Base-by-base conservation (phyloP, 768 basidiomycete genomes). In the Amanita polypyramis region DNA sequence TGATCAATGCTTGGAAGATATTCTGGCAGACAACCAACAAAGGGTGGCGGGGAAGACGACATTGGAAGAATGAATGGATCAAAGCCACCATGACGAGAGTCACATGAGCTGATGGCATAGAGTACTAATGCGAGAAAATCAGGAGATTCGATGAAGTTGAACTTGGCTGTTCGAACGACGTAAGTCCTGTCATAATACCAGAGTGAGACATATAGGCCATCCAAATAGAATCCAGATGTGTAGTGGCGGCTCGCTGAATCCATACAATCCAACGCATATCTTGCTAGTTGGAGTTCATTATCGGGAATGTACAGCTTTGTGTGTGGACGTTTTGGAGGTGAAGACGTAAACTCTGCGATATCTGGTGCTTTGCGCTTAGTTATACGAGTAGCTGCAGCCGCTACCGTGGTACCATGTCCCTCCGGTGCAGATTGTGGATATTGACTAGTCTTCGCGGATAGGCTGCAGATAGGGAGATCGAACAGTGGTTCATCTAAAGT, bases 181-280 rank as follows among this genome's bases (percentile, higher is more conserved):
- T 58, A 57, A 11, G 50, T 38, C 11, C 60, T 51, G 50, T 65
- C 62, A 34, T 51, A 59, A 45, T 63, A 65, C 56, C 57, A 60
- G 4, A 64, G 49, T 1, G 47, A 54, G 10, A 60, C 45, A 6
- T 8, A 41, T 1, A 42, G 52, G 15, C 52, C 32, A 15, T 58
- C 49, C 10, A 64, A 51, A 36, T 55, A 50, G 15, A 61, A 51
- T 5, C 63, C 58, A 15, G 56, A 52, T 0, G 48, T 46, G 41
- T 52, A 58, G 33, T 51, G 45, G 9, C 60, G 54, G 47, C 50
- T 52, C n/a, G 48, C 49, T 2, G 36, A 41, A 11, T 35, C 47
- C 33, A 61, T 48, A 34, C 51, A 53, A 40, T 56, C 54, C 15
- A 55, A 25, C 0, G 49, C 54, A 21, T 56, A 58, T 5, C 14